A percentile compares a stretch with the other conserved stretches of the same genome.
phyloP scores from a whole-genome alignment of 768 basidiomycete species.

The Boletus pseudopeckii region DNA sequence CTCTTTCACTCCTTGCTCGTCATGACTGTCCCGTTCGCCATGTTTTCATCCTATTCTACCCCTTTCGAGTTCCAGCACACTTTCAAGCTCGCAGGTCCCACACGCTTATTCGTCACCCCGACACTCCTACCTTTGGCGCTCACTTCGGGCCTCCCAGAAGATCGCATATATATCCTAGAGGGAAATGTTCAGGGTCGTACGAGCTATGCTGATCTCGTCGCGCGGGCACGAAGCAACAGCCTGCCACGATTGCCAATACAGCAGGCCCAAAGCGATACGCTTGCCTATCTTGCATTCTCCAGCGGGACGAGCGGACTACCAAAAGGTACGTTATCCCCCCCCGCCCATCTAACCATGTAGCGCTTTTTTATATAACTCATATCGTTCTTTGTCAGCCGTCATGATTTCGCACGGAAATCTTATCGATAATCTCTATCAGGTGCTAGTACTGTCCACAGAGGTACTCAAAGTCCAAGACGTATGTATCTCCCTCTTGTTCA shows the following conservation, averaged over 20 bases:
- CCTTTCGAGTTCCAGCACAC: slow-evolving; percentile 52
- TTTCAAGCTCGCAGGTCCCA: slow-evolving; percentile 45
- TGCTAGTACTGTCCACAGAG: slow-evolving; percentile 29
- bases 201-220: slow-evolving; percentile 45
- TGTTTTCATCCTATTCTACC: slow-evolving; percentile 55
- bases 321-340: slow-evolving; percentile 48
- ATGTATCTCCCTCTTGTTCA: slow-evolving; percentile 10
- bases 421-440: slow-evolving; percentile 42
- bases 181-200: slow-evolving; percentile 40
- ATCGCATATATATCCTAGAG: slow-evolving; percentile 47
- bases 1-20: slow-evolving; percentile 48
- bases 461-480: slow-evolving; percentile 38
- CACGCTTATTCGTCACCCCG: slow-evolving; percentile 53
- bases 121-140: slow-evolving; percentile 41
- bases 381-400: slow-evolving; percentile 43
- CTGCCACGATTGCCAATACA: slow-evolving; percentile 42
- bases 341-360: neutral
- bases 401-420: slow-evolving; percentile 72
- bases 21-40: slow-evolving; percentile 49
- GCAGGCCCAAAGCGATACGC: slow-evolving; percentile 46
- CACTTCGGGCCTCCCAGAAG: slow-evolving; percentile 35
- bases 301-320: slow-evolving; percentile 77
- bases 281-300: slow-evolving; percentile 72
- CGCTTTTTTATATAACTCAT: neutral
- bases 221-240: slow-evolving; percentile 34